Percentiles rank a stretch among this genome's conserved stretches.
These are phyloP conservation scores for Myxozyma vanderwaltii DNA, from an alignment of 805 yeast genomes.

Conservation along the genomic window DNA sequence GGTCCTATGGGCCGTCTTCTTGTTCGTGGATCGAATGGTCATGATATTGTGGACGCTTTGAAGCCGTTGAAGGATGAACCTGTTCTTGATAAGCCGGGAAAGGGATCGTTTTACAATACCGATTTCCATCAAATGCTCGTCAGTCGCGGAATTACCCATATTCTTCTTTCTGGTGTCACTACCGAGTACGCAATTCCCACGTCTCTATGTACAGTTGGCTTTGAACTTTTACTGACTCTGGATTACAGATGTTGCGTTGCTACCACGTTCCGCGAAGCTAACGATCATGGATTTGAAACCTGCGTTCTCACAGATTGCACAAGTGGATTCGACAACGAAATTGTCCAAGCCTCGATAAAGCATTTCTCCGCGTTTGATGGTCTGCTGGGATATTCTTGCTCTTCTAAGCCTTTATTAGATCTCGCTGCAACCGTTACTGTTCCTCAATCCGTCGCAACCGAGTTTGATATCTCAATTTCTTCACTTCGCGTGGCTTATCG, in stretches of 20 bases:
- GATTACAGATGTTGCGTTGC: constrained; percentile 40
- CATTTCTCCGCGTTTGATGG: constrained; percentile 38
- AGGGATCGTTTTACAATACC: constrained; percentile 44
- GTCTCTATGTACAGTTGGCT: not conserved
- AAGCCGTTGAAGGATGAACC: constrained; percentile 39
- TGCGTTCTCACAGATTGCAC: constrained; percentile 38
- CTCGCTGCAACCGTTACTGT: constrained; percentile 26
- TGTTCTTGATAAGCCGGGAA: constrained; percentile 44
- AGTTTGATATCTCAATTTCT: constrained; percentile 17
- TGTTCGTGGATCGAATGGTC: constrained; percentile 42
- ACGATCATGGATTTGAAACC: constrained; percentile 43
- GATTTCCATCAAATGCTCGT: constrained; percentile 40
- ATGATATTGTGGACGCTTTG: constrained; percentile 41
- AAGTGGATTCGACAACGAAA: constrained; percentile 36
- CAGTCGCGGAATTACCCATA: constrained; percentile 40
- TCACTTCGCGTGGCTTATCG: constrained; percentile 25
- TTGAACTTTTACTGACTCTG: not conserved
- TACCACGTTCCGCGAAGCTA: constrained; percentile 43
- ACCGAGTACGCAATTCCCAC: constrained; percentile 35
- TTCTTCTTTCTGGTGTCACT: constrained; percentile 42
- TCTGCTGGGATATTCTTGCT: constrained; percentile 36
- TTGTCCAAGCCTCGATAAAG: constrained; percentile 32
- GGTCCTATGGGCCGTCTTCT: constrained; percentile 43
- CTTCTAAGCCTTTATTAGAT: constrained; percentile 29
- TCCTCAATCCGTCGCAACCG: constrained; percentile 1